These are phyloP conservation scores for Arachis stenosperma DNA, from an alignment of 306 rosid species.

Conservation along the genomic window DNA sequence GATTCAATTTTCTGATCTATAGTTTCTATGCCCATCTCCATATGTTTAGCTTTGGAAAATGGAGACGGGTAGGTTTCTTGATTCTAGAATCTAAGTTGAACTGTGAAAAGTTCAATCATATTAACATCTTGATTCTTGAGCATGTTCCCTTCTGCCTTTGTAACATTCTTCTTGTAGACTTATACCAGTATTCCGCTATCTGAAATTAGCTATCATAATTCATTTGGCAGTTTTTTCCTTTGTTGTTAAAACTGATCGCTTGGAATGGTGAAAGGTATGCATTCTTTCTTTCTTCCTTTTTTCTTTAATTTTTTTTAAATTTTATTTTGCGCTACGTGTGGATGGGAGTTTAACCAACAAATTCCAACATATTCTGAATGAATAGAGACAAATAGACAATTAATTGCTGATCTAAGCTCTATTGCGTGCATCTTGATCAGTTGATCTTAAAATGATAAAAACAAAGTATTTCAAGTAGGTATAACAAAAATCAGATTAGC, in stretches of 20 bases:
- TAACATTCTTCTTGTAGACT: conserved; percentile 18
- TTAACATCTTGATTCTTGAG: conserved; percentile 22
- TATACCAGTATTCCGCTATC: conserved; percentile 25
- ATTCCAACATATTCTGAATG: conserved; percentile 26
- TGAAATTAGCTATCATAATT: conserved; percentile 38
- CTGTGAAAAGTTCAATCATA: conserved; percentile 10
- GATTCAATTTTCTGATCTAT: neutral
- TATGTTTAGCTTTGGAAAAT: conserved; percentile 17
- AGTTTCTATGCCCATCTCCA: conserved; percentile 10
- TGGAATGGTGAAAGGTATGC: conserved; percentile 92
- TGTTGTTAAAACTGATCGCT: conserved; percentile 87
- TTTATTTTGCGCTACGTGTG: neutral
- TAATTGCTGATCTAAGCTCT: conserved; percentile 3
- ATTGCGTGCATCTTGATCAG: neutral
- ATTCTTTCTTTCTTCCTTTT: neutral
- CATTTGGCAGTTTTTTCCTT: conserved; percentile 85
- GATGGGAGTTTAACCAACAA: neutral
- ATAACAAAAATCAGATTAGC: neutral
- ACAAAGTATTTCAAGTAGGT: neutral
- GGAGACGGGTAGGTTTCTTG: neutral
- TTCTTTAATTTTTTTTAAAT: neutral
- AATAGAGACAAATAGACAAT: conserved; percentile 8
- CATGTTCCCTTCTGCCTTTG: conserved; percentile 19
- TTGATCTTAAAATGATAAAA: conserved; percentile 28
- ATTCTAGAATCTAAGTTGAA: conserved; percentile 2